Evolutionary conservation across 441 rosid genomes (phyloP), one percentile per base, ranked within the genome.

Genomic region (Melianthus villosus): DNA sequence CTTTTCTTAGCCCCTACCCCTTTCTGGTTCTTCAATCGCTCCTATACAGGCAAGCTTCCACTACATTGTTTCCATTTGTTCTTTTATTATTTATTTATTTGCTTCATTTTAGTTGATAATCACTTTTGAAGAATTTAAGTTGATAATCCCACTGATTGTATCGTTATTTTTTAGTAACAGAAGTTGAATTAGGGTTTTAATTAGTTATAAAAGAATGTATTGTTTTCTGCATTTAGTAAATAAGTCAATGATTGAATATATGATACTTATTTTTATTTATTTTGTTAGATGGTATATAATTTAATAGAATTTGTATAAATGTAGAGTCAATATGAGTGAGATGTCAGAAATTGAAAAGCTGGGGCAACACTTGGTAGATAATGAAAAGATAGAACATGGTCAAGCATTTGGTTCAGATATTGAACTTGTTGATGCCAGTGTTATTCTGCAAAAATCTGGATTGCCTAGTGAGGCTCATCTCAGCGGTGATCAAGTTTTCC

Each of bases 321-420:
- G 40, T 22, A 14, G 46, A 50, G 25, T 46, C 39, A 15, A 34
- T 32, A 8, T 17, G 34, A 46, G 50, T 41, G 40, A 53, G 48
- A 82, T 78, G 94, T 76, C 47, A 53, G 79, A 68, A 33, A 43
- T 65, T 0, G 78, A 71, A 50, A 75, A 68, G 79, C 40, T 51
- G 28, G 70, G 50, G 28, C 64, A 54, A 31, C 72, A 64, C 22
- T 44, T 63, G 46, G 44, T 47, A 5, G 60, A 26, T 12, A 64
- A n/a, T n/a, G n/a, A n/a, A n/a, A n/a, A n/a, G n/a, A n/a, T n/a
- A n/a, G n/a, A n/a, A n/a, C n/a, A n/a, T n/a, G n/a, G n/a, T n/a
- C n/a, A n/a, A n/a, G n/a, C n/a, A n/a, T n/a, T n/a, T n/a, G n/a
- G 46, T 48, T 25, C 49, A 7, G 63, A 50, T 28, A 40, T 30